These are phyloP conservation scores for Talaromyces piceae DNA, from an alignment of 2,329 filamentous ascomycete species.

Conservation along the genomic window DNA sequence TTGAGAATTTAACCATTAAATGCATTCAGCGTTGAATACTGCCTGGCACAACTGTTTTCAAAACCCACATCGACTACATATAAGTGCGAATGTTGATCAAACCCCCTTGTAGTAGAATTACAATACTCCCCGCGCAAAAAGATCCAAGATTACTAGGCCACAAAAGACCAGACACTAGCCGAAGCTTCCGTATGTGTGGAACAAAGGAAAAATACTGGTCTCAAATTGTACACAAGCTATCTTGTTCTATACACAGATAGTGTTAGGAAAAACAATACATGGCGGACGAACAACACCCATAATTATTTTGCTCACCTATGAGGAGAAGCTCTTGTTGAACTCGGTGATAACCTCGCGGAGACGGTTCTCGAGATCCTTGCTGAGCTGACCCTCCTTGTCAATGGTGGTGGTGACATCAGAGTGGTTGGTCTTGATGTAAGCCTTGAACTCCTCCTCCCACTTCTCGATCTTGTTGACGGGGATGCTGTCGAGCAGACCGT, in stretches of 20 bases:
- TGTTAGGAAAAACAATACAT: slow-evolving; percentile 26
- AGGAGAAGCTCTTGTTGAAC: slow-evolving; percentile 91
- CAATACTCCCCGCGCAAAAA: neutral
- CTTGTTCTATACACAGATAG: slow-evolving; percentile 36
- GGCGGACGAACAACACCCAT: slow-evolving; percentile 19
- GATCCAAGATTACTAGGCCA: neutral
- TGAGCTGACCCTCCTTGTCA: slow-evolving; percentile 90
- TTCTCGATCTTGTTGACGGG: slow-evolving; percentile 84
- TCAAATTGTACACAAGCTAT: slow-evolving; percentile 41
- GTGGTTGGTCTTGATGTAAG: slow-evolving; percentile 89
- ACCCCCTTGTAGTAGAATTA: neutral
- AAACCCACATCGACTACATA: neutral
- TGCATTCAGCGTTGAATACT: no score
- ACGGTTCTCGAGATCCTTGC: slow-evolving; percentile 71
- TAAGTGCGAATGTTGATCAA: neutral
- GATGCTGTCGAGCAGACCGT: slow-evolving; percentile 82
- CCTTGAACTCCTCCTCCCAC: slow-evolving; percentile 93
- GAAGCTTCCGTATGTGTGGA: slow-evolving; percentile 3
- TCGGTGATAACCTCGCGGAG: slow-evolving; percentile 61
- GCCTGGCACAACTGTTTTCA: no score
- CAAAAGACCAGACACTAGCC: neutral
- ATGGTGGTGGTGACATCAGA: slow-evolving; percentile 74
- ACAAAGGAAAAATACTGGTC: slow-evolving; percentile 33
- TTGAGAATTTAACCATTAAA: no score
- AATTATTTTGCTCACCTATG: slow-evolving; percentile 25